These are phyloP conservation scores for Toxoplasma gondii DNA, from an alignment of 169 alveolate genomes.

Conservation along the genomic window DNA sequence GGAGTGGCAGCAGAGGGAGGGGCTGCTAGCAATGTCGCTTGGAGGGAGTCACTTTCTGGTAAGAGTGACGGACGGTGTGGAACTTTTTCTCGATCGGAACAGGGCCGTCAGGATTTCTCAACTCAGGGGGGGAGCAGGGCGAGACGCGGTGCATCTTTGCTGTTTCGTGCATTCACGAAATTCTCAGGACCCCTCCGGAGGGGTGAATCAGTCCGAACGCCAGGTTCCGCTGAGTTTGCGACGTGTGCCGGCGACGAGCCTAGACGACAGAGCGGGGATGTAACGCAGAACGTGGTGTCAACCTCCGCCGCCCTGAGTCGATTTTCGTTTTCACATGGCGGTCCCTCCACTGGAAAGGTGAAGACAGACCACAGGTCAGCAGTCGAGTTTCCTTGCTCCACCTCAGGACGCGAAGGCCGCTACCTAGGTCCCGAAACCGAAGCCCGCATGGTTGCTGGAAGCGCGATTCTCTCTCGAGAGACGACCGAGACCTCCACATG, in stretches of 20 bases:
- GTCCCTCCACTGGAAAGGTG: background rate
- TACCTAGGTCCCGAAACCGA: too few relatives aligned
- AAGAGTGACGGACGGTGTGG: background rate
- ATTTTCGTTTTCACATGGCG: background rate
- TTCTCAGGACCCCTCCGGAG: background rate
- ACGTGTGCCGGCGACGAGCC: background rate
- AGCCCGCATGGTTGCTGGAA: too few relatives aligned
- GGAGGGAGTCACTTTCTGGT: background rate
- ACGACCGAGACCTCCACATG: too few relatives aligned
- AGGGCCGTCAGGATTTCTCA: background rate
- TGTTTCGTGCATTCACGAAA: background rate
- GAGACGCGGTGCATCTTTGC: background rate
- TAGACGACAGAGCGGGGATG: background rate
- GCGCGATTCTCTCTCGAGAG: too few relatives aligned
- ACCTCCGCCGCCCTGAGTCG: background rate
- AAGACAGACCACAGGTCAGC: background rate
- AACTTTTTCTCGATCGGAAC: background rate
- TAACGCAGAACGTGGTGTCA: background rate
- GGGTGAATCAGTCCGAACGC: background rate
- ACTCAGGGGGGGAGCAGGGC: background rate
- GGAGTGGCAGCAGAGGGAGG: too few relatives aligned
- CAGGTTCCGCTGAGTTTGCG: background rate
- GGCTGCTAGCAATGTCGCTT: too few relatives aligned
- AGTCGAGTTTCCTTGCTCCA: too few relatives aligned
- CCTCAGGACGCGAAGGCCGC: too few relatives aligned